Base-by-base conservation (phyloP, 768 basidiomycete species). In the Lactarius deliciosus region DNA sequence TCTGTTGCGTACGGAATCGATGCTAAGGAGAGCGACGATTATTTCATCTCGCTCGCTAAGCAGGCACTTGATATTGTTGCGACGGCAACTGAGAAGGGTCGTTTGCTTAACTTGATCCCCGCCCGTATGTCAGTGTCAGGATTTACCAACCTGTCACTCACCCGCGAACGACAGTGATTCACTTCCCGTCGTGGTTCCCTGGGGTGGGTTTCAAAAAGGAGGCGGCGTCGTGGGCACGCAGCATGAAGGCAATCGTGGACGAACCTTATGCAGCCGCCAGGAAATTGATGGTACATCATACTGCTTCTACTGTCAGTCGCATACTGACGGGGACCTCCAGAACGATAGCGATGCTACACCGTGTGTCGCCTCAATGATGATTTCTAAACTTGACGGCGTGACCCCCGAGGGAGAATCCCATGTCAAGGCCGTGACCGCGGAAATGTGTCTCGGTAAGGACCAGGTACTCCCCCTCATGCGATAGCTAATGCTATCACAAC, bases 1-100 rank as follows among this genome's bases (percentile, higher is more conserved):
- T 77, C 77, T 0, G 66, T 83, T 10, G 79, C 81, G 0, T 85
- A 85, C 67, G 85, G 84, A 2, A 75, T 84, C 22, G 71, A 80
- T 15, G 75, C 80, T 10, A 66, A 76, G 43, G 74, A 78, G 0
- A 54, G 71, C 16, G 70, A 80, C 62, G 85, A 85, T 67, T 68
- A 76, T 7, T 73, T 74, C 5, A 70, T 81, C 55, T 72, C 72
- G 10, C 68, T 73, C 36, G 80, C 81, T 13, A 47, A 57, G 20
- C 9, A 40, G 1, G 60, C 55, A n/a, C 43, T 61, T 16, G 55
- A 61, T 30, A 55, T 61, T 13, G 20, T 61, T 25, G 60, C 60
- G 3, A n/a, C 40, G 15, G 43, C 55, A 1, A 73, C 76, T 0
- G 70, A 77, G n/a, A 79, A 79, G 2, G 83, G 81, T 16, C 68